These are phyloP conservation scores for Westerdykella ornata DNA, from an alignment of 2,329 filamentous ascomycete genomes.

Conservation along the genomic window DNA sequence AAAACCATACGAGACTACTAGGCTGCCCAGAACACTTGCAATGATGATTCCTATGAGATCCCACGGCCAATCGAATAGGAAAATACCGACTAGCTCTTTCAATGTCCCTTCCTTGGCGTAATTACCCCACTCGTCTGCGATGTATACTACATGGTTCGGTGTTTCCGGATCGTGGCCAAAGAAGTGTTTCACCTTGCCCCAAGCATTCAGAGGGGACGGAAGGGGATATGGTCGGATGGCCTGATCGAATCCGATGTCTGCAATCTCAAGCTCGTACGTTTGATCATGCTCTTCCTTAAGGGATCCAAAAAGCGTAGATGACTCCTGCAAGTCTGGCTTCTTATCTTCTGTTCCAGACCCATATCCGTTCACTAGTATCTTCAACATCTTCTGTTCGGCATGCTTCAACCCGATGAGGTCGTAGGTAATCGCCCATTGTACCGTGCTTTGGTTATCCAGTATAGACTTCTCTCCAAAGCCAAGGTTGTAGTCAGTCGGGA, in stretches of 20 bases:
- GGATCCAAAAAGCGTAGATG: constrained; percentile 1
- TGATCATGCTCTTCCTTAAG: constrained; percentile 8
- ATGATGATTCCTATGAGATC: constrained; percentile 18
- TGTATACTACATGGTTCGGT: constrained; percentile 24
- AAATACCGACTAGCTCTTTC: constrained; percentile 17
- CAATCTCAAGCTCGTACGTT: constrained; percentile 21
- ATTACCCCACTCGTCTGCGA: constrained; percentile 22
- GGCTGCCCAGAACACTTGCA: constrained; percentile 11
- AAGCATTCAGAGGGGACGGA: constrained; percentile 9
- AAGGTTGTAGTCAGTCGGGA: constrained; percentile 18
- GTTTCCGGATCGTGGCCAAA: constrained; percentile 25
- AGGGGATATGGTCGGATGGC: constrained; percentile 16
- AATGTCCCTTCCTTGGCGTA: constrained; percentile 30
- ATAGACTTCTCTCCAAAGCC: constrained; percentile 9
- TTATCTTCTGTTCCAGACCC: constrained; percentile 8
- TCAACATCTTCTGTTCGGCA: constrained; percentile 21
- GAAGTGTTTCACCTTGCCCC: constrained; percentile 17
- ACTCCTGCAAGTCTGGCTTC: constrained; percentile 4
- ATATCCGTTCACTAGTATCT: constrained; percentile 20
- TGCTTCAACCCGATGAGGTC: constrained; percentile 28
- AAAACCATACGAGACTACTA: constrained; percentile 14
- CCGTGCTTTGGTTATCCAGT: constrained; percentile 7
- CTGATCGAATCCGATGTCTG: constrained; percentile 18
- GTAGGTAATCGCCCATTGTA: constrained; percentile 25
- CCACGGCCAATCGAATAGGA: constrained; percentile 24